Percentiles rank a stretch among this genome's conserved stretches.
Evolutionary conservation across 1,284 basidiomycete species (phyloP).

Genomic region (Phenoliferia sp.): DNA sequence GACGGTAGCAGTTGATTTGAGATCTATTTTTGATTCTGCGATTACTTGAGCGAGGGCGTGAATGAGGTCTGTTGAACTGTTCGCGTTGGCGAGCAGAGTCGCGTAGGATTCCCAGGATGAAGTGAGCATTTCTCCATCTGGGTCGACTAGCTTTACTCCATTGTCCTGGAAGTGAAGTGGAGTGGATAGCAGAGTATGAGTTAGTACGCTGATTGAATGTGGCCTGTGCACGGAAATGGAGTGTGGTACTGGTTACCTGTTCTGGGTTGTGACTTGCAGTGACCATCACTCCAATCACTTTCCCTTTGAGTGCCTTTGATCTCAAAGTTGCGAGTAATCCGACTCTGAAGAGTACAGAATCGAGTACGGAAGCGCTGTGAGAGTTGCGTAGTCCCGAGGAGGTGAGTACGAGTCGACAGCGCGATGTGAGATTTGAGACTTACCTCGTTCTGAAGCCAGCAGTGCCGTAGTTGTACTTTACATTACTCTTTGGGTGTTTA

Average conservation of each 20-base stretch:
- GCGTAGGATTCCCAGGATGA: slow-evolving; percentile 88
- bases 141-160: slow-evolving; percentile 96
- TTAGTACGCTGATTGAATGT: too few relatives aligned
- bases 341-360: slow-evolving; percentile 87
- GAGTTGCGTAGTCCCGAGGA: background rate
- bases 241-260: slow-evolving; percentile 53
- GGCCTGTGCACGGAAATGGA: too few relatives aligned
- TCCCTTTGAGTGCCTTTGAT: slow-evolving; percentile 83
- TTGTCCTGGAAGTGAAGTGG: slow-evolving; percentile 65
- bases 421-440: too few relatives aligned
- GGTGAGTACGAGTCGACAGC: background rate
- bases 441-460: slow-evolving; percentile 39
- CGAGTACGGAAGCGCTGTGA: slow-evolving; percentile 69
- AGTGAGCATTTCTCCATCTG: slow-evolving; percentile 98
- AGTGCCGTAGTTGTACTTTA: slow-evolving; percentile 38
- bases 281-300: slow-evolving; percentile 95
- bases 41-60: slow-evolving; percentile 63
- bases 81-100: slow-evolving; percentile 81
- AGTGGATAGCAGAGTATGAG: background rate
- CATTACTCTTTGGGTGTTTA: background rate
- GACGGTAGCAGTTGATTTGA: slow-evolving; percentile 70
- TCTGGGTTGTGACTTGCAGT: slow-evolving; percentile 99
- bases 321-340: slow-evolving; percentile 85
- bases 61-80: slow-evolving; percentile 66
- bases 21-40: slow-evolving; percentile 65